A percentile compares a stretch with the other conserved stretches of the same genome.
Evolutionary conservation across 2,329 filamentous ascomycete genomes (phyloP).

Genomic region (Sarocladiaceae sp.): DNA sequence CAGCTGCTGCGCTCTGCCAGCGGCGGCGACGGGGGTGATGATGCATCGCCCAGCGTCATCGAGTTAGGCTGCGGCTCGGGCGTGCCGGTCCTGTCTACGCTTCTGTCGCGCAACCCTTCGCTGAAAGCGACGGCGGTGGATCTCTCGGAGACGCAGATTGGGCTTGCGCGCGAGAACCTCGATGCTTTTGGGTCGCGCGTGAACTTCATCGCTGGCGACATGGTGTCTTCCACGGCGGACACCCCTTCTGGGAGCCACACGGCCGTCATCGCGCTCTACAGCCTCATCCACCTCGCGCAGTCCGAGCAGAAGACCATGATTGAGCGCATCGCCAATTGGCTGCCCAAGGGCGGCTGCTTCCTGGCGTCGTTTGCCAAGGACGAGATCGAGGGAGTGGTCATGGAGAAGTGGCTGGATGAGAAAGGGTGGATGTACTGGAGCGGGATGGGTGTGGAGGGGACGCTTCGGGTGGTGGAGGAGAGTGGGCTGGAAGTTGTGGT

Average conservation of each 20-base stretch:
- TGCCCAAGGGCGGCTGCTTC: conserved; percentile 43
- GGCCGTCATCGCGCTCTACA: conserved; percentile 46
- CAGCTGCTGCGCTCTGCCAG: conserved; percentile 1
- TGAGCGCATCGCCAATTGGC: conserved; percentile 36
- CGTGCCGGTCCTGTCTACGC: conserved; percentile 26
- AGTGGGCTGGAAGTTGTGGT: conserved; percentile 27
- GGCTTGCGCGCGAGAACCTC: conserved; percentile 22
- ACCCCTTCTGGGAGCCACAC: conserved; percentile 32
- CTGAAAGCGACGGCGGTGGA: conserved; percentile 29
- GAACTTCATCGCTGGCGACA: conserved; percentile 25
- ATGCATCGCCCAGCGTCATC: conserved; percentile 20
- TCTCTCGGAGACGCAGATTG: conserved; percentile 32
- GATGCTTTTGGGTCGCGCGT: conserved; percentile 9
- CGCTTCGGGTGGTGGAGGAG: conserved; percentile 21
- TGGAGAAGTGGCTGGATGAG: conserved; percentile 31
- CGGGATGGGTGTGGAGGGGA: conserved; percentile 30
- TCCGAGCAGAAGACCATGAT: conserved; percentile 42
- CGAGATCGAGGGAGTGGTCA: conserved; percentile 20
- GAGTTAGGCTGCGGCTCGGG: conserved; percentile 38
- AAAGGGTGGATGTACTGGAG: conserved; percentile 39
- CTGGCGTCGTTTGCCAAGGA: conserved; percentile 39
- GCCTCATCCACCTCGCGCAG: conserved; percentile 47
- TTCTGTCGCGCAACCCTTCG: conserved; percentile 21
- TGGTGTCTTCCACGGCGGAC: conserved; percentile 23
- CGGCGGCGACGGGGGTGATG: too few species aligned